Percentiles rank a stretch among this genome's conserved stretches.
Conservation (phyloP, 2,329 filamentous ascomycete species). For the Fusarium sp. region DNA sequence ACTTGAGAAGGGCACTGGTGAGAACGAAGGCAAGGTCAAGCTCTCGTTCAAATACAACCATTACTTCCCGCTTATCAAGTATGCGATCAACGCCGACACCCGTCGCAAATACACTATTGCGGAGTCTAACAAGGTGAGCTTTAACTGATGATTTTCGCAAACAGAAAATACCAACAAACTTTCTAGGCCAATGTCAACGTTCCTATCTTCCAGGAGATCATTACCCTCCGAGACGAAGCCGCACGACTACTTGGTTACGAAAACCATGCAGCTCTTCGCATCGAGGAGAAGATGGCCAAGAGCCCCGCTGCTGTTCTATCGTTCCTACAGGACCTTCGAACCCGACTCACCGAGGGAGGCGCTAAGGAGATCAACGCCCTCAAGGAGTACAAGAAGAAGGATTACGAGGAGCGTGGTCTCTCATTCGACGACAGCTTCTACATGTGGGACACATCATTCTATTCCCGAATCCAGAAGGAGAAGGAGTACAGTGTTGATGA, state of each 20-base stretch:
- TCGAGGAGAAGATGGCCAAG: constrained; percentile 91
- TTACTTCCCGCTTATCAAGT: constrained; percentile 82
- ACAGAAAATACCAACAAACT: background rate
- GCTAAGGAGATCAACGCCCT: constrained; percentile 77
- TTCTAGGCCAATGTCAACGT: constrained; percentile 74
- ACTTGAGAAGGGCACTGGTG: constrained; percentile 77
- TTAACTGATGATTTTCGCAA: too few relatives aligned
- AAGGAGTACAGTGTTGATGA: constrained; percentile 85
- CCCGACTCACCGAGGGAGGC: constrained; percentile 75
- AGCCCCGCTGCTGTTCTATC: constrained; percentile 76
- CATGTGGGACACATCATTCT: constrained; percentile 85
- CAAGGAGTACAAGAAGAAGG: constrained; percentile 79
- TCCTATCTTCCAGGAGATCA: constrained; percentile 78
- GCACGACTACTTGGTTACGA: constrained; percentile 81
- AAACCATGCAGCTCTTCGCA: constrained; percentile 79
- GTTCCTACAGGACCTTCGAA: constrained; percentile 78
- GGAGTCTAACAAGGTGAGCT: constrained; percentile 79
- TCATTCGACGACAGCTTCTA: constrained; percentile 78
- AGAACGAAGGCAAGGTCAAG: constrained; percentile 79
- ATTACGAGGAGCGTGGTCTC: constrained; percentile 70
- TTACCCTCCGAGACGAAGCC: constrained; percentile 81
- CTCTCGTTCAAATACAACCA: constrained; percentile 88
- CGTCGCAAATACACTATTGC: constrained; percentile 76
- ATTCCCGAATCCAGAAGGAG: constrained; percentile 83
- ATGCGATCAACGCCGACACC: constrained; percentile 76